Conservation (phyloP, 1,139 yeast species). For the Kodamaea fungicola region DNA sequence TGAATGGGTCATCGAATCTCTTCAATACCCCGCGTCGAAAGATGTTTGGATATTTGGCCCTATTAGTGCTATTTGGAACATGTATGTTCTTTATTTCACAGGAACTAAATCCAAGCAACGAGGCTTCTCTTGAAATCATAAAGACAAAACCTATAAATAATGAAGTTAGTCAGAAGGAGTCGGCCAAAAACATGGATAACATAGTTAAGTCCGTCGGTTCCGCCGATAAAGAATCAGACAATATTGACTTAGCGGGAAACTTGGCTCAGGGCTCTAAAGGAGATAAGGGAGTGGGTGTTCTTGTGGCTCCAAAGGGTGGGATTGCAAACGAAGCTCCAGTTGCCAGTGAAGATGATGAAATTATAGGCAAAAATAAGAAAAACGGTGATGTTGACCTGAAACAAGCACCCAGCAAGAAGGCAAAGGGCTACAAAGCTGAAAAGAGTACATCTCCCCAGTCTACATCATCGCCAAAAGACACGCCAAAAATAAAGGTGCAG, state of each 20-base stretch:
- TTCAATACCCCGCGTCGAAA: constrained; percentile 39
- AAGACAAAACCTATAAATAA: neutral
- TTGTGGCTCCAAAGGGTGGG: constrained; percentile 51
- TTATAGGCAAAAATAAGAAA: constrained; percentile 20
- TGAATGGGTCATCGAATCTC: constrained; percentile 23
- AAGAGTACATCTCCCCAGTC: constrained; percentile 7
- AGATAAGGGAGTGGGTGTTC: constrained; percentile 40
- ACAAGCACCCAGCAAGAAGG: neutral
- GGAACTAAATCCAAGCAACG: constrained; percentile 30
- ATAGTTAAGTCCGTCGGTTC: constrained; percentile 21
- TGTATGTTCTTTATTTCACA: constrained; percentile 38
- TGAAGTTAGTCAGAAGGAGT: constrained; percentile 6
- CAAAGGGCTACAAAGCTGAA: constrained; percentile 15
- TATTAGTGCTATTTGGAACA: constrained; percentile 35
- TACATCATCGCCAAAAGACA: constrained; percentile 1
- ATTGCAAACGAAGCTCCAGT: constrained; percentile 49
- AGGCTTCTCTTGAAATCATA: constrained; percentile 29
- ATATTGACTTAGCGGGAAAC: constrained; percentile 38
- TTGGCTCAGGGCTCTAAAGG: constrained; percentile 43
- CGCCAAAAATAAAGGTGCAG: constrained; percentile 4
- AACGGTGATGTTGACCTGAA: neutral
- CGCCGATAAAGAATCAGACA: constrained; percentile 29
- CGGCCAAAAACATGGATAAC: constrained; percentile 22
- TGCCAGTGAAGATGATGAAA: constrained; percentile 39
- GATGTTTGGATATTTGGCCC: constrained; percentile 35